Base-by-base conservation (phyloP, 202 grass and related monocot genomes). In the Panicum hallii region DNA sequence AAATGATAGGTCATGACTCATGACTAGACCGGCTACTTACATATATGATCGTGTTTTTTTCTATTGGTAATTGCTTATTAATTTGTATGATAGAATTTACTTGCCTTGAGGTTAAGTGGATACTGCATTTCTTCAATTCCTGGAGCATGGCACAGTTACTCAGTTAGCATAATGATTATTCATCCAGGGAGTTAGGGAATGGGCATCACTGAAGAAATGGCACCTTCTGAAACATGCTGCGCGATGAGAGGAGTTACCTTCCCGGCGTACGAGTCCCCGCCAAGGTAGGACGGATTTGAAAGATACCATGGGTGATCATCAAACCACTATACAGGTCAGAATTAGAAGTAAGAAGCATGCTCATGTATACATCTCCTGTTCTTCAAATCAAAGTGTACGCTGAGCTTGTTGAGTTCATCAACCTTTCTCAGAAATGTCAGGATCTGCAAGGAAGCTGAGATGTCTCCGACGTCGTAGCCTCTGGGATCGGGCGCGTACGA, bases 251-350 rank as follows among this genome's bases (percentile, higher is more conserved):
- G 92, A 47, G 63, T 70, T 40, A 83, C 22, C 56, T 85, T 94
- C 11, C 89, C 92, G 0, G 74, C 76, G 66, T 94, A 94, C 19
- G 92, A 94, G 78, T 87, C 78, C 48, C 89, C 87, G 53, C 84
- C 92, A 63, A 94, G 6, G 22, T 92, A 92, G 71, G 92, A 88
- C n/a, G 78, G 67, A 83, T 94, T 82, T 23, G 49, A 74, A n/a
- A 80, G 19, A 70, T 85, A 81, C 41, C 5, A 19, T 0, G 87
- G 89, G 47, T 94, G 89, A 46, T 88, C 78, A 36, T 40, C 42
- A 54, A 94, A 89, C 89, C 89, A 94, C 92, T 94, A 2, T 11
- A 74, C 1, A 52, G 58, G 5, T 26, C 46, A 61, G 2, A 56
- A 5, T 61, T 11, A 26, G 2, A 6, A 28, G 57, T 12, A 36